Base-by-base conservation (phyloP, 768 basidiomycete species). In the Arthromyces matolae region DNA sequence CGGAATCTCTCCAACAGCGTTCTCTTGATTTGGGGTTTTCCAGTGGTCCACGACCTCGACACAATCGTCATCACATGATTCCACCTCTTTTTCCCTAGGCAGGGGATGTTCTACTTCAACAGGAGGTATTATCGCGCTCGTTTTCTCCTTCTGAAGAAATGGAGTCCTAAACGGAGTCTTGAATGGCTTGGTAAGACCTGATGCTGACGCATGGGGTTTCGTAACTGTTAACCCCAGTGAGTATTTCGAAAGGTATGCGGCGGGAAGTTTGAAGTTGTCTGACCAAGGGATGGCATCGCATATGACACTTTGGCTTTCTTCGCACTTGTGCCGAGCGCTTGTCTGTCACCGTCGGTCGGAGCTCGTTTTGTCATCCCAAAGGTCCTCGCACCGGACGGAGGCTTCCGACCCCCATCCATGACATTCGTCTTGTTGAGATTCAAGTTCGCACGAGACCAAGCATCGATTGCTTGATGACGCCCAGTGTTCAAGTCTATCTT, bases 101-200 rank as follows among this genome's bases (percentile, higher is more conserved):
- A 9, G 12, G 24, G 24, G 10, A 22, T 39, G 23, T 34, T 45
- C 28, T 10, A 52, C n/a, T n/a, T 32, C 22, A 3, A 32, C 22
- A 35, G 31, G 45, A 22, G 35, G 61, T 57, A 37, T 28, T 40
- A 50, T 44, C 19, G 46, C 8, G 7, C 10, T 12, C 8, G 13
- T 31, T 10, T 40, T 29, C 20, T 38, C 36, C 13, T 40, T 29
- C 20, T 38, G 14, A 7, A 49, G 56, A 18, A 49, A 42, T 8
- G 49, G 42, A 19, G 55, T 48, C 35, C 49, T 55, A 14, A 67
- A 71, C 1, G 79, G 79, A 1, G 72, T 58, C 55, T 69, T 74
- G 57, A 75, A 76, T 2, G 81, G 82, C 57, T 79, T 83, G 34
- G 57, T 69, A 42, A 81, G 54, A 44, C 54, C 56, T 20, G 53